These are phyloP conservation scores for Quercus ilex DNA, from an alignment of 306 rosid genomes.

Conservation along the genomic window DNA sequence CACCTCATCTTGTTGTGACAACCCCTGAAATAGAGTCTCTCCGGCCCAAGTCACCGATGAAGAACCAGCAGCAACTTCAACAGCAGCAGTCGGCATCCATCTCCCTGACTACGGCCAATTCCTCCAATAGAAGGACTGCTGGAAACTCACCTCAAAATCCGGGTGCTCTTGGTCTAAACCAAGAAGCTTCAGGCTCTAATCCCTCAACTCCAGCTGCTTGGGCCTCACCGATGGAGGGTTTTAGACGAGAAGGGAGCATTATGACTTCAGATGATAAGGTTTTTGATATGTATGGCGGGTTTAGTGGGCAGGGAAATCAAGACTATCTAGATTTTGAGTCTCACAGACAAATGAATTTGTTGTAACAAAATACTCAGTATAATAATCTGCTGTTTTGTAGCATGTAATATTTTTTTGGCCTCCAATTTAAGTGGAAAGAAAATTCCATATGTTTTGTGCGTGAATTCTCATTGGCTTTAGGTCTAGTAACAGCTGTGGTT, in stretches of 20 bases:
- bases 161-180: slow-evolving; percentile 35
- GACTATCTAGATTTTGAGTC: slow-evolving; percentile 68
- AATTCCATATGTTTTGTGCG: slow-evolving; percentile 18
- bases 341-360: slow-evolving; percentile 74
- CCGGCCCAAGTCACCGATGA: slow-evolving; percentile 98
- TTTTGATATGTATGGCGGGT: slow-evolving; percentile 61
- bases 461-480: slow-evolving; percentile 8
- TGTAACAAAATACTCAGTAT: slow-evolving; percentile 32
- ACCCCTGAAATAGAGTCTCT: slow-evolving; percentile 93
- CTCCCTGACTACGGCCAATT: slow-evolving; percentile 48
- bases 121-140: slow-evolving; percentile 65
- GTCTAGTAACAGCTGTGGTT: not conserved
- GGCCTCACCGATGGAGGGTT: slow-evolving; percentile 72
- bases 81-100: slow-evolving; percentile 70
- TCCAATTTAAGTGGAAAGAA: slow-evolving; percentile 30
- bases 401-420: slow-evolving; percentile 18
- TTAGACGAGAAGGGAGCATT: slow-evolving; percentile 64
- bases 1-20: slow-evolving; percentile 92
- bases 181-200: slow-evolving; percentile 65
- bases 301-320: slow-evolving; percentile 48
- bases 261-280: slow-evolving; percentile 69
- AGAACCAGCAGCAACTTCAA: slow-evolving; percentile 95
- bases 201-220: slow-evolving; percentile 68
- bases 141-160: slow-evolving; percentile 82
- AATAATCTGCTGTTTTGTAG: slow-evolving; percentile 16